phyloP scores from a whole-genome alignment of 2,329 filamentous ascomycete genomes.

The Xylaria sp. region DNA sequence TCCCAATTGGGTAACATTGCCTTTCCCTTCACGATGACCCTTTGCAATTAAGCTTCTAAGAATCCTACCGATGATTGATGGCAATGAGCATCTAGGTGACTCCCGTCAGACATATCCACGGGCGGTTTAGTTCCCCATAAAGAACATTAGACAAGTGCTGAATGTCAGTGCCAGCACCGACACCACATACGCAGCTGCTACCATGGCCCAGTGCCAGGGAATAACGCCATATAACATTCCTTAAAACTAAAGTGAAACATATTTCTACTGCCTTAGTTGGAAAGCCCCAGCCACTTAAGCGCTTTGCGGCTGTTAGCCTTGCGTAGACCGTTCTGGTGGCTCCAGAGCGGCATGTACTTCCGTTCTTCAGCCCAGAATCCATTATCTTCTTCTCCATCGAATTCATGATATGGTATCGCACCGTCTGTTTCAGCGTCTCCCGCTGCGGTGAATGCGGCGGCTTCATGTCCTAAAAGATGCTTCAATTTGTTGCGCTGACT shows the following conservation, averaged over 20 bases:
- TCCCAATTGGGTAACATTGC: not conserved
- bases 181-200: not conserved
- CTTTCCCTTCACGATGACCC: not conserved
- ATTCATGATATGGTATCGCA: constrained; percentile 41
- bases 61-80: not conserved
- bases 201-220: not conserved
- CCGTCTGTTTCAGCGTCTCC: constrained; percentile 19
- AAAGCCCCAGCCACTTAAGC: constrained; percentile 63
- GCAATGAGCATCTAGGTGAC: not conserved
- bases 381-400: constrained; percentile 50
- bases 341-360: constrained; percentile 62
- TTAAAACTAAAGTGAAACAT: not conserved
- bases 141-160: not conserved
- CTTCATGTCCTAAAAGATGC: constrained; percentile 41
- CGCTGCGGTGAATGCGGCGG: constrained; percentile 6
- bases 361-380: constrained; percentile 61
- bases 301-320: constrained; percentile 63
- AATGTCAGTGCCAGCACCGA: constrained; percentile 1
- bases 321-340: constrained; percentile 47
- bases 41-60: not conserved
- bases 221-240: not conserved
- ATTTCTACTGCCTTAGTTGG: constrained; percentile 31
- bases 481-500: constrained; percentile 50
- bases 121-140: not conserved
- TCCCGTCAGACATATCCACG: not conserved